Percentiles rank a stretch among this genome's conserved stretches.
phyloP scores from a whole-genome alignment of 805 yeast species.

The Pichia thaimueangensis region DNA sequence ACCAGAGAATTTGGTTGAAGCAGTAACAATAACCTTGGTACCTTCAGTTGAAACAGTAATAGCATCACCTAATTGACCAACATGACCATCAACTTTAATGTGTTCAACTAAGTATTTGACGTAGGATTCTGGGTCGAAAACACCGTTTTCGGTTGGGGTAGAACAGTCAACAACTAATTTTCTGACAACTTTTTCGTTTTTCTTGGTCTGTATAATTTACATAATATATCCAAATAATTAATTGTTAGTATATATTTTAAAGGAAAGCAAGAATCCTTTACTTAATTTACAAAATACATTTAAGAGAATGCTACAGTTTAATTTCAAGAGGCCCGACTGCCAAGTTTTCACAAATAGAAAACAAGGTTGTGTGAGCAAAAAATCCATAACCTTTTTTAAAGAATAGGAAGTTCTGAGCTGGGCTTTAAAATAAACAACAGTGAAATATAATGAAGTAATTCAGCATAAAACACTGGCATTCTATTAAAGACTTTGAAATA shows the following conservation, averaged over 20 bases:
- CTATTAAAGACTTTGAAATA: constrained; percentile 15
- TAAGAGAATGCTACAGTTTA: not conserved
- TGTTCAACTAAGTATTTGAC: constrained; percentile 97
- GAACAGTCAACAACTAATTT: constrained; percentile 94
- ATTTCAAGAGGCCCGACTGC: constrained; percentile 14
- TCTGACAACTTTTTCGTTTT: constrained; percentile 68
- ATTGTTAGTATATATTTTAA: not conserved
- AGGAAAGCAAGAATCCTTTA: not conserved
- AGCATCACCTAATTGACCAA: constrained; percentile 95
- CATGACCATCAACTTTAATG: constrained; percentile 96
- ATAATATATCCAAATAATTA: not conserved
- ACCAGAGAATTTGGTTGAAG: constrained; percentile 97
- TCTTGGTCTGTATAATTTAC: constrained; percentile 54
- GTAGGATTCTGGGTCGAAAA: constrained; percentile 95
- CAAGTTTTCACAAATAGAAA: not conserved
- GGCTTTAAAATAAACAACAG: constrained; percentile 21
- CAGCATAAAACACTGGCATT: constrained; percentile 20
- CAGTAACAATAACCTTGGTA: constrained; percentile 78
- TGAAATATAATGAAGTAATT: not conserved
- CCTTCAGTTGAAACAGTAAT: constrained; percentile 84
- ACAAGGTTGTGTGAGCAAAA: too few relatives aligned
- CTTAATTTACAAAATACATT: constrained; percentile 9
- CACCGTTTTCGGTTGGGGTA: constrained; percentile 96
- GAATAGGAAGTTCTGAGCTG: not conserved
- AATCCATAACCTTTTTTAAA: too few relatives aligned